These are phyloP conservation scores for Cladorrhinum samala DNA, from an alignment of 495 filamentous ascomycete genomes.

Conservation along the genomic window DNA sequence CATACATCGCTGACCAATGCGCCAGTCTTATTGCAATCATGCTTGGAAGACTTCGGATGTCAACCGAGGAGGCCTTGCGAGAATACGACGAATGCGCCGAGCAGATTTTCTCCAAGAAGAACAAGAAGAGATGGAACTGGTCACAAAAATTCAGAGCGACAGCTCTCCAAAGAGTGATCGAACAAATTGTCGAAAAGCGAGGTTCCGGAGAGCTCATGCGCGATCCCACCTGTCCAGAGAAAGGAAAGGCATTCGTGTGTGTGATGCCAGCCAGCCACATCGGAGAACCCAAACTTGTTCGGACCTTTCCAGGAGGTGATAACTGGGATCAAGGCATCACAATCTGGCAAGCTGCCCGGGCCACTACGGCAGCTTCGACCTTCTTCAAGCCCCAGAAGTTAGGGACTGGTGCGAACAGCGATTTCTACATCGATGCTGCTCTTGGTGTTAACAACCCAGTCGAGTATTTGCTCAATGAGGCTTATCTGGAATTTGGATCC, in stretches of 20 bases:
- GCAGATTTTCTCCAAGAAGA: slow-evolving; percentile 21
- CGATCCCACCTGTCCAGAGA: slow-evolving; percentile 3
- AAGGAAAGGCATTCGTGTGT: slow-evolving; percentile 14
- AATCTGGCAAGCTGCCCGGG: slow-evolving; percentile 27
- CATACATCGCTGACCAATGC: background rate
- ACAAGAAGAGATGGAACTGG: slow-evolving; percentile 15
- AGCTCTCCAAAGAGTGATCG: slow-evolving; percentile 9
- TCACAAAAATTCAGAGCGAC: slow-evolving; percentile 8
- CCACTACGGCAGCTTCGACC: slow-evolving; percentile 26
- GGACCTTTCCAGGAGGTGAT: slow-evolving; percentile 3
- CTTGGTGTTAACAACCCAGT: slow-evolving; percentile 13
- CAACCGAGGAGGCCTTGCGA: slow-evolving; percentile 23
- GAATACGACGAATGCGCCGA: slow-evolving; percentile 21
- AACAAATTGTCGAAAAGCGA: slow-evolving; percentile 6
- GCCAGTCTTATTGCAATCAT: slow-evolving; percentile 32
- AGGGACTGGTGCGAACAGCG: background rate
- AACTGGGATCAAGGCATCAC: slow-evolving; percentile 7
- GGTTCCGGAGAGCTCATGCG: slow-evolving; percentile 7
- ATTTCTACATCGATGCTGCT: slow-evolving; percentile 4
- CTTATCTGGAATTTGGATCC: background rate
- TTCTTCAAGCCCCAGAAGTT: slow-evolving; percentile 23
- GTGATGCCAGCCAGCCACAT: slow-evolving; percentile 9
- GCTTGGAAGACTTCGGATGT: slow-evolving; percentile 32
- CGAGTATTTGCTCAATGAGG: slow-evolving; percentile 1
- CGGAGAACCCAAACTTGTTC: background rate